Base-by-base conservation (phyloP, 2,329 filamentous ascomycete species). In the Endoconidiophora polonica region DNA sequence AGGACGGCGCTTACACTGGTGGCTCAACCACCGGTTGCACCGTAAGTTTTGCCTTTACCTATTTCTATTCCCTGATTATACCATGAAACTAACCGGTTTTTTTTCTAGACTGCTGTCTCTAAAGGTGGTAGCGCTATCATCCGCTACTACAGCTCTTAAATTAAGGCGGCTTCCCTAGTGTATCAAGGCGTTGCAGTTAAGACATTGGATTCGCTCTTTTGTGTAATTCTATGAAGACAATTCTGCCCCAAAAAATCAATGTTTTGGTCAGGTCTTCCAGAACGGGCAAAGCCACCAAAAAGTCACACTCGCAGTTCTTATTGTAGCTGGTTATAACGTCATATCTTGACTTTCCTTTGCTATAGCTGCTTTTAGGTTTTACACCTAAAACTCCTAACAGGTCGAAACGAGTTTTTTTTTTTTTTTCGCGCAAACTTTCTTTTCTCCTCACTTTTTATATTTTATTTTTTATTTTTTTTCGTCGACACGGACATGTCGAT, bases 1-100 rank as follows among this genome's bases (percentile, higher is more conserved):
- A 74, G 56, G 68, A 77, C 55, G 81, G 81, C 51, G 58, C 68
- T 54, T 91, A 80, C 68, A 63, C 66, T 36, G 72, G 70, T 56
- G 73, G 73, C 56, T 61, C 65, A 12, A 39, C 24, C 53, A 70
- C 67, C 55, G 86, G 86, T 54, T 94, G 86, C 77, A 94, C 86
- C 46, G 86, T 91, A 79, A 74, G 83, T 75, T 54, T 42, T n/a
- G 22, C 41, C 12, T 47, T 24, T n/a, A 38, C n/a, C 3, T 18
- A 16, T 26, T 18, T 18, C 16, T 24, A n/a, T 45, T 37, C 20
- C 38, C 10, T 37, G 3, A 18, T 20, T 18, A 4, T 48, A 6
- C 41, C 18, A n/a, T 29, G 29, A 5, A 44, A 42, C 50, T 52
- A 47, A 47, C 44, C 12, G 5, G 23, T 44, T 18, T 38, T 24